Percentiles rank a stretch among this genome's conserved stretches.
These are phyloP conservation scores for Penicillium sp. DNA, from an alignment of 2,329 filamentous ascomycete species.

Conservation along the genomic window DNA sequence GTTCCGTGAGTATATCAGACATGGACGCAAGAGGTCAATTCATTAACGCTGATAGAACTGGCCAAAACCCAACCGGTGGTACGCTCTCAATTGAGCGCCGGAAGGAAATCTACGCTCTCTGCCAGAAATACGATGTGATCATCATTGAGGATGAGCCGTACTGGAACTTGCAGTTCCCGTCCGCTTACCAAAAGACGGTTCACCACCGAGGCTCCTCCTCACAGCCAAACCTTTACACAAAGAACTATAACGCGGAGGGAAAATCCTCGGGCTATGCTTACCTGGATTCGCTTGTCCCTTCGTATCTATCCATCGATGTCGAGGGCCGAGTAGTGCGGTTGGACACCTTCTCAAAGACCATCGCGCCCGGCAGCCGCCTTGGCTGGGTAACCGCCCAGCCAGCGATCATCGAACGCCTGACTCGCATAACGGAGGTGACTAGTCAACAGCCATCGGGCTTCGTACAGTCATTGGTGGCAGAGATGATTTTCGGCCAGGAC, in stretches of 20 bases:
- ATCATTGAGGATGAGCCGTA: constrained; percentile 96
- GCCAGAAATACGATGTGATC: constrained; percentile 81
- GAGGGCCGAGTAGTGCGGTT: constrained; percentile 86
- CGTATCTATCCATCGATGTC: constrained; percentile 76
- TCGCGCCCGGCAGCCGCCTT: constrained; percentile 84
- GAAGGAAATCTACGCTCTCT: constrained; percentile 76
- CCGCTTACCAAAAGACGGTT: constrained; percentile 54
- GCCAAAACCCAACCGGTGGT: constrained; percentile 84
- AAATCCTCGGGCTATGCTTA: constrained; percentile 70
- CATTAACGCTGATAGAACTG: constrained; percentile 57
- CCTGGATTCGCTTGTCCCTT: constrained; percentile 79
- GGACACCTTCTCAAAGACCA: constrained; percentile 92
- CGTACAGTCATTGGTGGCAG: constrained; percentile 72
- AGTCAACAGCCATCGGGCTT: constrained; percentile 89
- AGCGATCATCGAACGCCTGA: constrained; percentile 70
- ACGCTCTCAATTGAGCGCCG: constrained; percentile 72
- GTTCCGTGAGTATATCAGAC: constrained; percentile 66
- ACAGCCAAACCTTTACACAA: constrained; percentile 36
- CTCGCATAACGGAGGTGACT: constrained; percentile 71
- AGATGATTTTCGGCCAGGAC: constrained; percentile 67
- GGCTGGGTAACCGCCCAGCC: constrained; percentile 91
- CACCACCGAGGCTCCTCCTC: constrained; percentile 29
- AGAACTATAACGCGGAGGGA: constrained; percentile 45
- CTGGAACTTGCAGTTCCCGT: constrained; percentile 90
- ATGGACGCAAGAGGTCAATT: too few species aligned